A percentile compares a stretch with the other conserved stretches of the same genome.
These are phyloP conservation scores for Hypomontagnella submonticulosa DNA, from an alignment of 495 filamentous ascomycete species.

Conservation along the genomic window DNA sequence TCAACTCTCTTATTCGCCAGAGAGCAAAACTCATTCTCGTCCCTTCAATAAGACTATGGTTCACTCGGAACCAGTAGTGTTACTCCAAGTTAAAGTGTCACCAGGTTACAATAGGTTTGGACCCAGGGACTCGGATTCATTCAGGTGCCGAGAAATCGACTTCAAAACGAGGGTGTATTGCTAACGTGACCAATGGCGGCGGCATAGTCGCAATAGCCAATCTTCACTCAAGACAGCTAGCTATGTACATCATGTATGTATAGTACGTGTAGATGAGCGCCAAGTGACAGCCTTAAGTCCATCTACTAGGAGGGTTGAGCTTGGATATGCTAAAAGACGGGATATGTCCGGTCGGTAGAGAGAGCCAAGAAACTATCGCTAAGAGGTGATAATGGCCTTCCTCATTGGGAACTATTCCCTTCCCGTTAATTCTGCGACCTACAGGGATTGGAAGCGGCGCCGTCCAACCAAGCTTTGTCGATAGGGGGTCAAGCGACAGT, in stretches of 20 bases:
- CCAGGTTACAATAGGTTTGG: conserved; percentile 7
- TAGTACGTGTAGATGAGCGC: conserved; percentile 9
- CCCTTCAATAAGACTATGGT: conserved; percentile 28
- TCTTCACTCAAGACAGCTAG: conserved; percentile 6
- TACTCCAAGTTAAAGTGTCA: conserved; percentile 12
- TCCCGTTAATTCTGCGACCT: conserved; percentile 9
- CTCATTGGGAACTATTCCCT: conserved; percentile 25
- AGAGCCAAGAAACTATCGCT: not conserved
- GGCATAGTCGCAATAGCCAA: conserved; percentile 14
- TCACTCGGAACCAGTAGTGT: conserved; percentile 15
- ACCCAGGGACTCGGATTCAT: conserved; percentile 19
- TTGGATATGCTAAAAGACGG: conserved; percentile 3
- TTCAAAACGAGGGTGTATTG: not conserved
- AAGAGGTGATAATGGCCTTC: conserved; percentile 28
- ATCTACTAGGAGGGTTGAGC: conserved; percentile 16
- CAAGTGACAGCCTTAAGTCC: conserved; percentile 26
- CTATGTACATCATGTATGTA: not conserved
- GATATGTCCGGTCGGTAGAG: not conserved
- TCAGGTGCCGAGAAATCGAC: conserved; percentile 26
- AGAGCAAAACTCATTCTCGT: conserved; percentile 9
- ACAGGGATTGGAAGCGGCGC: conserved; percentile 12
- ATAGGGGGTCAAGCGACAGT: conserved; percentile 10
- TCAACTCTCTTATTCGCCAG: conserved; percentile 23
- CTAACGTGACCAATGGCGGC: conserved; percentile 16
- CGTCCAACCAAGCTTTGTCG: conserved; percentile 26